Evolutionary conservation across 2,329 filamentous ascomycete species (phyloP).

Genomic region (Ophiobolus disseminans): DNA sequence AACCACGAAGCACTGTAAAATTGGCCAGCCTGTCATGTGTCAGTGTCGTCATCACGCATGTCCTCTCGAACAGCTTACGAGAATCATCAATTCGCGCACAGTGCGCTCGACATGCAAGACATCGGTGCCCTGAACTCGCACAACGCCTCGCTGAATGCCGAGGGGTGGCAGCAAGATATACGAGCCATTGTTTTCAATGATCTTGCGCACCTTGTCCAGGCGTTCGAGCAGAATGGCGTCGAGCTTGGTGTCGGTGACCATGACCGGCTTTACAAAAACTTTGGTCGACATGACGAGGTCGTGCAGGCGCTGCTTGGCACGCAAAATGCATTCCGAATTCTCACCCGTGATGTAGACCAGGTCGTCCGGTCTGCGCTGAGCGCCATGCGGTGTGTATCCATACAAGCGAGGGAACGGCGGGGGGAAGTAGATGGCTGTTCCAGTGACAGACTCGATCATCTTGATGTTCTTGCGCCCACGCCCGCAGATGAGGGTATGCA

Average conservation of each 20-base stretch:
- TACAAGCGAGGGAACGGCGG: constrained; percentile 92
- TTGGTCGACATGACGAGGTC: constrained; percentile 83
- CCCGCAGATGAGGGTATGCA: constrained; percentile 92
- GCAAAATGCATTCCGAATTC: constrained; percentile 79
- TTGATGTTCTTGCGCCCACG: constrained; percentile 98
- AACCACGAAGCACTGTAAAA: constrained; percentile 98
- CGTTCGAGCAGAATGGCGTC: constrained; percentile 91
- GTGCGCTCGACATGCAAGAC: constrained; percentile 94
- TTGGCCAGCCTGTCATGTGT: constrained; percentile 75
- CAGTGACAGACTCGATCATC: constrained; percentile 91
- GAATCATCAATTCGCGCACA: constrained; percentile 91
- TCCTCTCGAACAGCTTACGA: constrained; percentile 64
- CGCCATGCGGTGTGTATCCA: constrained; percentile 84
- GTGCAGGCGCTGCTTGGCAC: constrained; percentile 89
- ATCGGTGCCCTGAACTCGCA: constrained; percentile 91
- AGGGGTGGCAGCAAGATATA: constrained; percentile 92
- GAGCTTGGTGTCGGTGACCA: constrained; percentile 88
- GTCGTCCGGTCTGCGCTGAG: constrained; percentile 80
- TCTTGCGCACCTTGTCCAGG: constrained; percentile 95
- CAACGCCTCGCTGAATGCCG: constrained; percentile 81
- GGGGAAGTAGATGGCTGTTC: constrained; percentile 97
- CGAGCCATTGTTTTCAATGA: constrained; percentile 94
- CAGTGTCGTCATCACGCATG: constrained; percentile 13
- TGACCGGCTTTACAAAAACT: constrained; percentile 83
- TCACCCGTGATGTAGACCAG: constrained; percentile 97